These are phyloP conservation scores for Balamuthia mandrillaris DNA, from an alignment of 208 protist species.

Conservation along the genomic window DNA sequence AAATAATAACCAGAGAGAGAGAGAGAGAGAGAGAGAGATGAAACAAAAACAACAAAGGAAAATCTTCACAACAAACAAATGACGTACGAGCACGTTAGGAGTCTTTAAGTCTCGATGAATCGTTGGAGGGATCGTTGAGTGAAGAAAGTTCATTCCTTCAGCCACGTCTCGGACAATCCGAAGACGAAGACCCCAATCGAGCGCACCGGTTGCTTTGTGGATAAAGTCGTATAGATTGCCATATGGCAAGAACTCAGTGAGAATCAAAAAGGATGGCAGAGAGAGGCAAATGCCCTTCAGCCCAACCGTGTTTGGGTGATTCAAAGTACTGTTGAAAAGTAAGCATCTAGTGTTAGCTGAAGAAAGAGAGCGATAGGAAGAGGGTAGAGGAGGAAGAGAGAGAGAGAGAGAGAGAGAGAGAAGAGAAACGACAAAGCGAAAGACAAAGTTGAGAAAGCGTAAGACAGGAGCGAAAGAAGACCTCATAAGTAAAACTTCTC, in stretches of 20 bases:
- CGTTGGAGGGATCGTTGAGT: constrained; percentile 18
- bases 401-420: too few species aligned
- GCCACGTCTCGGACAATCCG: constrained; percentile 43
- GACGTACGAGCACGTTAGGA: constrained; percentile 42
- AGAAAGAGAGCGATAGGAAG: too few species aligned
- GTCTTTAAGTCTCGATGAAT: constrained; percentile 49
- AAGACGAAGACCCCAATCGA: background rate
- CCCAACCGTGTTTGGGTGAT: constrained; percentile 31
- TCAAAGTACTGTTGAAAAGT: constrained; percentile 1
- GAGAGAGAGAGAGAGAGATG: background rate
- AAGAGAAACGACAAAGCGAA: too few species aligned
- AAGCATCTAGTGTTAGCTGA: too few species aligned
- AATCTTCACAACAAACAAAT: background rate
- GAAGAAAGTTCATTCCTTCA: constrained; percentile 45
- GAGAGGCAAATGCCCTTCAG: constrained; percentile 35
- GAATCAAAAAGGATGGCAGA: constrained; percentile 29
- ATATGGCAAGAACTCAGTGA: constrained; percentile 30
- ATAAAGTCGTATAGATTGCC: constrained; percentile 42
- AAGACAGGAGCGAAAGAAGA: too few species aligned
- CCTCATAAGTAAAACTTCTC: constrained; percentile 40
- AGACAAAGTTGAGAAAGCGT: too few species aligned
- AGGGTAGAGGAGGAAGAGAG: too few species aligned
- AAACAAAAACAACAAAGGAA: background rate
- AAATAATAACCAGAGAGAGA: background rate
- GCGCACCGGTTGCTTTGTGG: background rate